A percentile compares a stretch with the other conserved stretches of the same genome.
Evolutionary conservation across 805 yeast genomes (phyloP).

Genomic region (Candida nonsorbophila): DNA sequence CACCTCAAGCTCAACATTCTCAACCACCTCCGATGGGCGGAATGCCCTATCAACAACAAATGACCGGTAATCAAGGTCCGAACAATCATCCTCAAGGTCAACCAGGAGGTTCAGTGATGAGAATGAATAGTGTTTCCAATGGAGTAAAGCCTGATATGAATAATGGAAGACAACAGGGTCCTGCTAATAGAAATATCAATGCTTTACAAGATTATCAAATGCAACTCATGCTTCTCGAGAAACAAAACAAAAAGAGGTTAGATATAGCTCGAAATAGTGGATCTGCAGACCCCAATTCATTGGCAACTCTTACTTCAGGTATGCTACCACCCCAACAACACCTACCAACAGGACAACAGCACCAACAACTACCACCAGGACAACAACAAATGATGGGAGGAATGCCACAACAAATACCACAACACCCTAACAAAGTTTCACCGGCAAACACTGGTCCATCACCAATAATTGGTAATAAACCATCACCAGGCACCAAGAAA

Average conservation of each 20-base stretch:
- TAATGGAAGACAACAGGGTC: slow-evolving; percentile 3
- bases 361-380: slow-evolving; percentile 5
- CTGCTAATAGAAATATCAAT: slow-evolving; percentile 30
- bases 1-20: slow-evolving; percentile 11
- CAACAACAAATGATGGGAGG: slow-evolving; percentile 1
- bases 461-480: slow-evolving; percentile 28
- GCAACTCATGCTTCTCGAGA: slow-evolving; percentile 69
- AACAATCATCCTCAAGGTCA: slow-evolving; percentile 1
- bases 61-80: slow-evolving; percentile 5
- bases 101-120: slow-evolving; percentile 4
- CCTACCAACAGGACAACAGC: slow-evolving; percentile 4
- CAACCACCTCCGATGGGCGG: slow-evolving; percentile 10
- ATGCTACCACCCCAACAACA: slow-evolving; percentile 22
- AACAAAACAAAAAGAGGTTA: slow-evolving; percentile 66
- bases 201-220: slow-evolving; percentile 80
- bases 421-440: too few species aligned
- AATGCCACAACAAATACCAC: slow-evolving; percentile 1
- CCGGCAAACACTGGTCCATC: too few species aligned
- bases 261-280: slow-evolving; percentile 44
- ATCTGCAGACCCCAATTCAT: slow-evolving; percentile 10
- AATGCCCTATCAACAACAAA: slow-evolving; percentile 8
- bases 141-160: too few species aligned
- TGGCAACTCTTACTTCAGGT: slow-evolving; percentile 9
- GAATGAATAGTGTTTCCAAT: slow-evolving; percentile 13
- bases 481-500: slow-evolving; percentile 26